Evolutionary conservation across 2,329 filamentous ascomycete species (phyloP).

Genomic region (Furcasterigmium furcatum): DNA sequence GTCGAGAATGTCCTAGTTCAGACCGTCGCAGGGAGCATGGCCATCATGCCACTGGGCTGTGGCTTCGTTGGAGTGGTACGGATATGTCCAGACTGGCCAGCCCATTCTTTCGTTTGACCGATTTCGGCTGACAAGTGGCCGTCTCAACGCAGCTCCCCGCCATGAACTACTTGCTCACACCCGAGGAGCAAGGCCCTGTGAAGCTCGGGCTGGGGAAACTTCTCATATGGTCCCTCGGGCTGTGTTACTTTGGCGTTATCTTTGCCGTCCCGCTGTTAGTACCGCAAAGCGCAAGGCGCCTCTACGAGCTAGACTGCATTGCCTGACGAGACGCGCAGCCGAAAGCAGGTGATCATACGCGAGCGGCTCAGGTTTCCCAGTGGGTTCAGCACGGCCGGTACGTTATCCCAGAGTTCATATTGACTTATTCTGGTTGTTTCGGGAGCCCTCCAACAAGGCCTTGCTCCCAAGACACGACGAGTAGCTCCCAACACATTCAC

Average conservation of each 20-base stretch:
- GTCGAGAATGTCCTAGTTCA: constrained; percentile 97
- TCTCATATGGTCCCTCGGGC: constrained; percentile 84
- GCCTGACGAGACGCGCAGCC: constrained; percentile 27
- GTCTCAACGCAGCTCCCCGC: constrained; percentile 63
- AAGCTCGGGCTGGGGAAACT: constrained; percentile 71
- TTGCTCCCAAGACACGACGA: too few relatives aligned
- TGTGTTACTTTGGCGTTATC: constrained; percentile 95
- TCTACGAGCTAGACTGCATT: too few relatives aligned
- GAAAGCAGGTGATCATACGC: constrained; percentile 86
- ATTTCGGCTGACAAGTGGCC: constrained; percentile 3
- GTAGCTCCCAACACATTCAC: too few relatives aligned
- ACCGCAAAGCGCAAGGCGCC: background rate
- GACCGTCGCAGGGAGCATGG: constrained; percentile 91
- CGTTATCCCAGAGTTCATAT: too few relatives aligned
- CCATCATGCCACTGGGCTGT: constrained; percentile 93
- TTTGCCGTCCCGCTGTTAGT: constrained; percentile 83
- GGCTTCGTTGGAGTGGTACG: constrained; percentile 83
- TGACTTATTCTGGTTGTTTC: too few relatives aligned
- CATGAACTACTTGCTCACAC: constrained; percentile 77
- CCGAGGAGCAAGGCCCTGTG: constrained; percentile 76
- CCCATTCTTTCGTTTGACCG: background rate
- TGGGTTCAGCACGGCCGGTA: constrained; percentile 89
- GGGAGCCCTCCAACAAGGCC: too few relatives aligned
- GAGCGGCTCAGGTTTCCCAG: constrained; percentile 94
- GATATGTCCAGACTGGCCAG: background rate